These are phyloP conservation scores for Geotrichum klebahnii DNA, from an alignment of 1,139 yeast genomes.

Conservation along the genomic window DNA sequence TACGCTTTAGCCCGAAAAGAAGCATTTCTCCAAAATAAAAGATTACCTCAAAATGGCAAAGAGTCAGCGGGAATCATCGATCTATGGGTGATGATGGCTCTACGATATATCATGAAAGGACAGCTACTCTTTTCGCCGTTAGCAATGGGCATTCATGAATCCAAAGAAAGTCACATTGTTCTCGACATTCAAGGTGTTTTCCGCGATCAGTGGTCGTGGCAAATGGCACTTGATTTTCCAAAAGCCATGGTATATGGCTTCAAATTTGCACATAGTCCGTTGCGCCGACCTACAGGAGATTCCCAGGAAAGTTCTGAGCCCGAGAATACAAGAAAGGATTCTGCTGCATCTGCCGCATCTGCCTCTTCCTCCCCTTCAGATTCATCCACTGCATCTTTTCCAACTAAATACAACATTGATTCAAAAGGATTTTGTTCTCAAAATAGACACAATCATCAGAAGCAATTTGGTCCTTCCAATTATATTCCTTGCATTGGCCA, in stretches of 20 bases:
- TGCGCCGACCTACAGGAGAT: not conserved
- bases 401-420: slow-evolving; percentile 9
- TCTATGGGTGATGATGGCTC: slow-evolving; percentile 38
- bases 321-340: not conserved
- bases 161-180: slow-evolving; percentile 16
- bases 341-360: slow-evolving; percentile 1
- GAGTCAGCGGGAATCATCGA: slow-evolving; percentile 30
- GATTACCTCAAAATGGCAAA: slow-evolving; percentile 17
- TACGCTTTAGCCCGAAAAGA: slow-evolving; percentile 37
- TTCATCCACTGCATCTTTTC: slow-evolving; percentile 1
- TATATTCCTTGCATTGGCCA: slow-evolving; percentile 36
- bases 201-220: slow-evolving; percentile 43
- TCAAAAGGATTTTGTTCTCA: slow-evolving; percentile 9
- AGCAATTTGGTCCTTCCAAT: slow-evolving; percentile 34
- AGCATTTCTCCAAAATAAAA: slow-evolving; percentile 34
- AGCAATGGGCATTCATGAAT: not conserved
- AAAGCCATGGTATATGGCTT: slow-evolving; percentile 37
- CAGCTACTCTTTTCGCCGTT: slow-evolving; percentile 25
- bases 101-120: slow-evolving; percentile 32
- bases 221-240: slow-evolving; percentile 41
- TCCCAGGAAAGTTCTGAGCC: not conserved
- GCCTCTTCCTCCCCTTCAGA: slow-evolving; percentile 5
- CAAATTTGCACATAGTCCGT: slow-evolving; percentile 22
- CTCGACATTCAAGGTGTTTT: slow-evolving; percentile 38
- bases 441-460: slow-evolving; percentile 2